Base-by-base conservation (phyloP, 2,329 filamentous ascomycete species). In the Colletotrichum tropicicola region DNA sequence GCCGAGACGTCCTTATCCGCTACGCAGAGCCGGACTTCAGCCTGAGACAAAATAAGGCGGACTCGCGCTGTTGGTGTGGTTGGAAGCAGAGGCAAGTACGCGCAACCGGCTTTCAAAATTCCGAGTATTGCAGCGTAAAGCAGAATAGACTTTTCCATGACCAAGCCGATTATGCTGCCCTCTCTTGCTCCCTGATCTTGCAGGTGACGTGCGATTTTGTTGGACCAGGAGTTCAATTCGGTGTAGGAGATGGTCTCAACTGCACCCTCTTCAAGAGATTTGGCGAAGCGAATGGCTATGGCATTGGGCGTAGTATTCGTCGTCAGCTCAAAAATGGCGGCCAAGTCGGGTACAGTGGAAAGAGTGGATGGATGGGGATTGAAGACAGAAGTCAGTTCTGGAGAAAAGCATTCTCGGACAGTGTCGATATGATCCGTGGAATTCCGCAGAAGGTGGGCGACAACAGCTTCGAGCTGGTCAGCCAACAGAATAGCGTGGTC, bases 21-120 rank as follows among this genome's bases (percentile, higher is more conserved):
- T 2, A 88, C 57, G 59, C 83, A 87, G 8, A 81, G 49, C 13
- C 56, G 65, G 3, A 89, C 81, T 0, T 80, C 75, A 0, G 91
- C 86, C 69, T 92, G 88, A 1, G 76, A 67, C 15, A 97, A 68
- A 21, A 96, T 92, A 3, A 83, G 79, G 3, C 80, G 74, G 1
- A 91, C 79, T 53, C 92, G 83, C 9, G 87, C 83, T 1, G 72
- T 21, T 0, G 93, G 92, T 0, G 90, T 91, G n/a, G 85, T 88
- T 1, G 92, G 91, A 1, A 92, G 83, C 4, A 97, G 82, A 0
- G 93, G 93, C n/a, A 97, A 78, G 72, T 97, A 96, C 7, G 89
- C 92, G 70, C 89, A 90, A 8, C 93, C 92, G 5, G 88, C 80
- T 71, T 97, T 97, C 30, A 93, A 76, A 21, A 90, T 85, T 1